A percentile compares a stretch with the other conserved stretches of the same genome.
Conservation (phyloP, 1,284 basidiomycete species). For the Anthracocystis walkeri region DNA sequence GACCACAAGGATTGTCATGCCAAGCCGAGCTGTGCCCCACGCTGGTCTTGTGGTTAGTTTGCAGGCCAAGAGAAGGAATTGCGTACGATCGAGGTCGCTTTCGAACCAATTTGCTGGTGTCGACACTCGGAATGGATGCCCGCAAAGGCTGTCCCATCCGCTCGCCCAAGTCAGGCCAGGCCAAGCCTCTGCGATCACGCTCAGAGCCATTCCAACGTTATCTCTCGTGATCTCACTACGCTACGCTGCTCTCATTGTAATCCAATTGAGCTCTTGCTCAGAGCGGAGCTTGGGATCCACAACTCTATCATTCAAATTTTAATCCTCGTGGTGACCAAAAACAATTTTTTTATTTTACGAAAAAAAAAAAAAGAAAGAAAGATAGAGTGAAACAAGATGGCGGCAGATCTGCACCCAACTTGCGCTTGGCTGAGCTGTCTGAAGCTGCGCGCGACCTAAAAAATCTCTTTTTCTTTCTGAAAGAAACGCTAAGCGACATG, state of each 20-base stretch:
- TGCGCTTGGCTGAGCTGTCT: conserved; percentile 4
- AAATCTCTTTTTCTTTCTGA: neutral
- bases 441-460: neutral
- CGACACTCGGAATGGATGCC: neutral
- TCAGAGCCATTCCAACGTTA: neutral
- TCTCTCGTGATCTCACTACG: neutral
- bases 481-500: neutral
- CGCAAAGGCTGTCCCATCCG: neutral
- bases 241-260: neutral
- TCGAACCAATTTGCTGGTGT: neutral
- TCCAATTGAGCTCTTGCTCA: neutral
- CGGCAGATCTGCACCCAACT: conserved; percentile 4
- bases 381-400: conserved; percentile 2
- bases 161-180: neutral
- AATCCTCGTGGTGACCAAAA: neutral
- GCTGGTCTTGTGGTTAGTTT: neutral
- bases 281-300: conserved; percentile 1
- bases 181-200: neutral
- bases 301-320: conserved; percentile 1
- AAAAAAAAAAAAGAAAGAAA: neutral
- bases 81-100: neutral
- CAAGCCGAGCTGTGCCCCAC: conserved; percentile 3
- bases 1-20: neutral
- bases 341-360: neutral
- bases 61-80: neutral